Conservation (phyloP, 331 rosid species). For the Malus hybrid region DNA sequence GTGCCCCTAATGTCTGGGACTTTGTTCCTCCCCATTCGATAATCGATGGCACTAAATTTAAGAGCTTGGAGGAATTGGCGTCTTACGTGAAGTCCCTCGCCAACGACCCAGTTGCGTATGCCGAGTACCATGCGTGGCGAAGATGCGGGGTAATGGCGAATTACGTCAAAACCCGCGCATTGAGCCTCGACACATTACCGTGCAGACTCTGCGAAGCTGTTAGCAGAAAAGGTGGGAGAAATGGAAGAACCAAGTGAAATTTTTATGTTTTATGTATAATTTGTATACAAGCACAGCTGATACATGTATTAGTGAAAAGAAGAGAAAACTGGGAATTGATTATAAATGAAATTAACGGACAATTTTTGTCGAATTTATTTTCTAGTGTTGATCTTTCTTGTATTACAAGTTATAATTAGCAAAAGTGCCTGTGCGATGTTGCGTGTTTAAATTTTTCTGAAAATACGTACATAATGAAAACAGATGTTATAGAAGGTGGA, state of each 20-base stretch:
- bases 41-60: slow-evolving; percentile 73
- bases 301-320: not conserved
- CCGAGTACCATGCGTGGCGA: slow-evolving; percentile 97
- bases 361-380: too few species aligned
- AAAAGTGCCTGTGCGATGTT: too few species aligned
- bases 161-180: slow-evolving; percentile 61
- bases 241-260: slow-evolving; percentile 14
- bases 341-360: too few species aligned
- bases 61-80: slow-evolving; percentile 72
- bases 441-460: too few species aligned
- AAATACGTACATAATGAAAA: too few species aligned
- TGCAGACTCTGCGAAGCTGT: slow-evolving; percentile 78
- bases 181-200: slow-evolving; percentile 85
- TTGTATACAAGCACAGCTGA: not conserved
- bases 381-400: too few species aligned
- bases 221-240: slow-evolving; percentile 76
- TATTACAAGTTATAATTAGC: too few species aligned
- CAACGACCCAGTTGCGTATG: slow-evolving; percentile 73
- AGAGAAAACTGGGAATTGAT: too few species aligned
- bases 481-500: too few species aligned
- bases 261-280: not conserved
- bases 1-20: slow-evolving; percentile 92
- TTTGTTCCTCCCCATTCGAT: slow-evolving; percentile 91
- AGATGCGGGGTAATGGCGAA: slow-evolving; percentile 69
- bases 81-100: slow-evolving; percentile 70